Base-by-base conservation (phyloP, 1,284 basidiomycete species). In the Tremellales sp. region DNA sequence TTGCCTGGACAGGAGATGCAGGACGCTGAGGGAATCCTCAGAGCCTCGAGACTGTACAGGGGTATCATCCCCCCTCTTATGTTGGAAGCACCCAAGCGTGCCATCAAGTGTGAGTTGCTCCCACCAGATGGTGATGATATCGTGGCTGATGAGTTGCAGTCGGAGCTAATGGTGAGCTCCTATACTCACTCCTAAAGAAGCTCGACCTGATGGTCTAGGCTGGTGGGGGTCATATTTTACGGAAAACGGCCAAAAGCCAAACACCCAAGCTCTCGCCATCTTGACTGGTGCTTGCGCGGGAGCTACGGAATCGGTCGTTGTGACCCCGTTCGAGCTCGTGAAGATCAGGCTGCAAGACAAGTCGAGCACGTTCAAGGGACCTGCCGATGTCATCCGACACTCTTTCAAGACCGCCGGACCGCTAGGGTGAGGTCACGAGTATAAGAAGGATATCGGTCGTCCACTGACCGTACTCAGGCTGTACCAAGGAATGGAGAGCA, bases 11-110 rank as follows among this genome's bases (percentile, higher is more conserved):
- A 11, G 22, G 27, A 19, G 31, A 13, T 19, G 13, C 8, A 15
- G 17, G 3, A 21, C 33, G 46, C 57, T 59, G 19, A 55, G n/a
- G n/a, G n/a, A n/a, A n/a, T n/a, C 42, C 3, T 10, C 24, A 29
- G 24, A 10, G 8, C 19, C 36, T 39, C 36, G 41, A 81, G 89
- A 43, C 76, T 98, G 53, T 98, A 98, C 77, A 82, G 93, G 76
- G 94, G 94, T 57, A 83, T 99, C 51, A 84, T 92, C 19, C 90
- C 96, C 6, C 96, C 96, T 19, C 76, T 99, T 23, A 82, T 97
- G 68, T 78, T 98, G 48, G 94, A 99, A 75, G 96, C 96, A 21
- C 96, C 94, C 4, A 99, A 99, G 78, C 84, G 94, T 76, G 94
- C 94, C 17, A 87, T 93, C 53, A 99, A 99, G 81, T 99, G 92